Conservation (phyloP, 1,139 yeast species). For the Nakaseomyces nivariensis region DNA sequence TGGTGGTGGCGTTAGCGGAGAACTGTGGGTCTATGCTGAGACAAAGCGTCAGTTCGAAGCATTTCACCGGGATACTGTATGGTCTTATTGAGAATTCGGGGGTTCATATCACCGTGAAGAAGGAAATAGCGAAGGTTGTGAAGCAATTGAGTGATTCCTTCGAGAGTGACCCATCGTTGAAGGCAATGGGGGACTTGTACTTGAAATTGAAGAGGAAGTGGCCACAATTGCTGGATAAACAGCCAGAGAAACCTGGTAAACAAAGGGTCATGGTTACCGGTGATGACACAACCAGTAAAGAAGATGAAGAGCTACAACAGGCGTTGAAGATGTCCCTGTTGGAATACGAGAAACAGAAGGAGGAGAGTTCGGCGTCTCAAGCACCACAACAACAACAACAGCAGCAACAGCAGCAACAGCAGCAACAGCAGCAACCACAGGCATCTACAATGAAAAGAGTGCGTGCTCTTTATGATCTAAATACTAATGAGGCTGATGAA, state of each 20-base stretch:
- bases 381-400: slow-evolving; percentile 4
- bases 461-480: slow-evolving; percentile 74
- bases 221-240: slow-evolving; percentile 34
- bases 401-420: slow-evolving; percentile 3
- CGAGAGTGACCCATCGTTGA: slow-evolving; percentile 62
- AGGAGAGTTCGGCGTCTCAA: slow-evolving; percentile 1
- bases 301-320: slow-evolving; percentile 72
- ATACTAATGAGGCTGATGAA: slow-evolving; percentile 62
- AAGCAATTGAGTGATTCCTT: slow-evolving; percentile 51
- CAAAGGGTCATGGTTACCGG: slow-evolving; percentile 36
- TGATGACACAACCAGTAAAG: slow-evolving; percentile 38
- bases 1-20: slow-evolving; percentile 73
- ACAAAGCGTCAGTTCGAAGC: slow-evolving; percentile 66
- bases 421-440: slow-evolving; percentile 3
- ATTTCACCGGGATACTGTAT: slow-evolving; percentile 51
- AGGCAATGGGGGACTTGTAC: slow-evolving; percentile 57
- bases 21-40: slow-evolving; percentile 87
- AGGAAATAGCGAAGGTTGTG: slow-evolving; percentile 55
- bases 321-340: slow-evolving; percentile 70
- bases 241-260: slow-evolving; percentile 53
- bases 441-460: slow-evolving; percentile 49
- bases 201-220: slow-evolving; percentile 35
- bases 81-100: slow-evolving; percentile 45
- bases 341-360: slow-evolving; percentile 36
- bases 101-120: slow-evolving; percentile 61